phyloP scores from a whole-genome alignment of 768 basidiomycete species.

The Lactarius akahatsu region DNA sequence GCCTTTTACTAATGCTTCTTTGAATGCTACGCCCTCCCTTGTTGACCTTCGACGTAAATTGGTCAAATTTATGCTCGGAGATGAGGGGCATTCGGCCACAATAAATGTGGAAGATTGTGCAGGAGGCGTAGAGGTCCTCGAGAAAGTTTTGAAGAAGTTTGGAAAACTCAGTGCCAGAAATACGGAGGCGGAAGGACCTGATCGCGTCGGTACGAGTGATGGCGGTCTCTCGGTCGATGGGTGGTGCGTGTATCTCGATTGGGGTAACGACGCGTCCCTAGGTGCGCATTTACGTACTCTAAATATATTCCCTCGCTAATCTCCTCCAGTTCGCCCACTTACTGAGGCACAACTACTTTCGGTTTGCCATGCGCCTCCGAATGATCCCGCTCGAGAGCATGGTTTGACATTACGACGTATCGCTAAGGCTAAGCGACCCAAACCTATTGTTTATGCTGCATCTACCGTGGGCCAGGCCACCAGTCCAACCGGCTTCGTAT shows the following conservation, averaged over 20 bases:
- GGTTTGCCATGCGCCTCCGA: slow-evolving; percentile 78
- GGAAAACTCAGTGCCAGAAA: slow-evolving; percentile 57
- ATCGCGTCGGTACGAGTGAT: slow-evolving; percentile 65
- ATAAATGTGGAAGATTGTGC: slow-evolving; percentile 80
- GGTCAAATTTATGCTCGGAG: slow-evolving; percentile 85
- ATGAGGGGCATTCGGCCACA: slow-evolving; percentile 70
- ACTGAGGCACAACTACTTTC: slow-evolving; percentile 78
- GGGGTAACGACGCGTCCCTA: slow-evolving; percentile 49
- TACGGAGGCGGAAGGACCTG: slow-evolving; percentile 45
- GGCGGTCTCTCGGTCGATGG: slow-evolving; percentile 82
- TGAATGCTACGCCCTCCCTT: slow-evolving; percentile 50
- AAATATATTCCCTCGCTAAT: slow-evolving; percentile 11
- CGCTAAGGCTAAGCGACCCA: slow-evolving; percentile 42
- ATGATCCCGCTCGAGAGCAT: slow-evolving; percentile 75
- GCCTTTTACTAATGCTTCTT: slow-evolving; percentile 51
- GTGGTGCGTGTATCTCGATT: slow-evolving; percentile 81
- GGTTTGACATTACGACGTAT: slow-evolving; percentile 72
- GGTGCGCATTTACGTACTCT: slow-evolving; percentile 41
- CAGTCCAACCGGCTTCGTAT: slow-evolving; percentile 40
- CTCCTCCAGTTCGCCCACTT: slow-evolving; percentile 61
- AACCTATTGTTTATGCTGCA: slow-evolving; percentile 45
- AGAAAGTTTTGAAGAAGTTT: slow-evolving; percentile 88
- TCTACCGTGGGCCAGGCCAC: slow-evolving; percentile 25
- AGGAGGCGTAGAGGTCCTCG: slow-evolving; percentile 83
- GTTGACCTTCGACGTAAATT: slow-evolving; percentile 81